phyloP scores from a whole-genome alignment of 2,329 filamentous ascomycete species.

The Aureobasidium sp. region DNA sequence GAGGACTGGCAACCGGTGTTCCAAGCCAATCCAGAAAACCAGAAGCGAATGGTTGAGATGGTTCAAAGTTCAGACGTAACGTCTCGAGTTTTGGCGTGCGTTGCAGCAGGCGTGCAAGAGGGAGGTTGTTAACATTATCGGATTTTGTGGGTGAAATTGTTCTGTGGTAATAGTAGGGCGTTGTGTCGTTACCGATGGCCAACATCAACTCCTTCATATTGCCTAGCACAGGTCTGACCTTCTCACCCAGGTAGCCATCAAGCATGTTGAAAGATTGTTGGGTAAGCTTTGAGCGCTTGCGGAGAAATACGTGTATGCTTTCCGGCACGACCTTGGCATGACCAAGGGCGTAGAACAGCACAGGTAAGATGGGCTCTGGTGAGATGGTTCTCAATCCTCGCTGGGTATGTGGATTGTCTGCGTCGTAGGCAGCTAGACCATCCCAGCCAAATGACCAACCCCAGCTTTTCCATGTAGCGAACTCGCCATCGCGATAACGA shows the following conservation, averaged over 20 bases:
- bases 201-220: conserved; percentile 21
- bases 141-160: background rate
- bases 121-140: background rate
- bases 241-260: conserved; percentile 8
- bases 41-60: background rate
- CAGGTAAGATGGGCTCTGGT: conserved; percentile 17
- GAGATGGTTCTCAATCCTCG: background rate
- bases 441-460: conserved; percentile 28
- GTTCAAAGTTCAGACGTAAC: conserved; percentile 24
- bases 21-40: conserved; percentile 10
- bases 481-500: conserved; percentile 43
- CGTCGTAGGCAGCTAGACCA: background rate
- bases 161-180: background rate
- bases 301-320: conserved; percentile 24
- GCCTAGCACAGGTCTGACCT: conserved; percentile 16
- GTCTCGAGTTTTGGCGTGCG: conserved; percentile 17
- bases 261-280: conserved; percentile 18
- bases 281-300: conserved; percentile 5
- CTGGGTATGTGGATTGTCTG: background rate
- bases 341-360: conserved; percentile 21
- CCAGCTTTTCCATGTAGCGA: conserved; percentile 48
- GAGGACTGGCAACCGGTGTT: background rate
- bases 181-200: conserved; percentile 1
- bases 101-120: conserved; percentile 19
- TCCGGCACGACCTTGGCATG: conserved; percentile 16